These are phyloP conservation scores for Eucalyptus sp. DNA, from an alignment of 345 rosid species.

Conservation along the genomic window DNA sequence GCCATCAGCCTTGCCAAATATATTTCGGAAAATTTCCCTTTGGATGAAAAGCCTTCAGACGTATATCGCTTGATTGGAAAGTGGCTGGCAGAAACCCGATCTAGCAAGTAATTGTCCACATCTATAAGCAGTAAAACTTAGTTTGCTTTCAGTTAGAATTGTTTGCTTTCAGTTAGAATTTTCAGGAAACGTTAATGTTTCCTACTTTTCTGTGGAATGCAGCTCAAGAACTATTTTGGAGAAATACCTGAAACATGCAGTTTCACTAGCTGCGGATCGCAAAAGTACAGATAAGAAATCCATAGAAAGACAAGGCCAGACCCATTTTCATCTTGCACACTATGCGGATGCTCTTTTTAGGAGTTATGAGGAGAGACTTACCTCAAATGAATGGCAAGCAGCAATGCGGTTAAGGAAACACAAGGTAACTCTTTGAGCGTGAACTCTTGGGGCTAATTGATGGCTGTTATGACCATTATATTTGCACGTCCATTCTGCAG, in stretches of 20 bases:
- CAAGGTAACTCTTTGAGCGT: slow-evolving; percentile 39
- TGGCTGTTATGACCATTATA: not conserved
- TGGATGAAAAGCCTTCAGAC: slow-evolving; percentile 59
- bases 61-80: slow-evolving; percentile 82
- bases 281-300: slow-evolving; percentile 41
- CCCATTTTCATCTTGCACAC: slow-evolving; percentile 89
- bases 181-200: not conserved
- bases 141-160: not conserved
- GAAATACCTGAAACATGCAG: slow-evolving; percentile 88
- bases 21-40: slow-evolving; percentile 49
- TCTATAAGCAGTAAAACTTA: not conserved
- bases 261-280: slow-evolving; percentile 57
- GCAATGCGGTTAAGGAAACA: slow-evolving; percentile 84
- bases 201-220: slow-evolving; percentile 9
- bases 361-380: slow-evolving; percentile 82
- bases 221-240: slow-evolving; percentile 94
- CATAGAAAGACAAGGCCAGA: slow-evolving; percentile 62
- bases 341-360: slow-evolving; percentile 88
- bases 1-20: slow-evolving; percentile 85
- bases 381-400: slow-evolving; percentile 95
- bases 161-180: not conserved
- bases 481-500: slow-evolving; percentile 24
- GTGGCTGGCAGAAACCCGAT: slow-evolving; percentile 97
- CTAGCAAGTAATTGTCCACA: slow-evolving; percentile 59
- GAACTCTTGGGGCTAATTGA: not conserved